Conservation (phyloP, 495 filamentous ascomycete species). For the Penicillium parvum region DNA sequence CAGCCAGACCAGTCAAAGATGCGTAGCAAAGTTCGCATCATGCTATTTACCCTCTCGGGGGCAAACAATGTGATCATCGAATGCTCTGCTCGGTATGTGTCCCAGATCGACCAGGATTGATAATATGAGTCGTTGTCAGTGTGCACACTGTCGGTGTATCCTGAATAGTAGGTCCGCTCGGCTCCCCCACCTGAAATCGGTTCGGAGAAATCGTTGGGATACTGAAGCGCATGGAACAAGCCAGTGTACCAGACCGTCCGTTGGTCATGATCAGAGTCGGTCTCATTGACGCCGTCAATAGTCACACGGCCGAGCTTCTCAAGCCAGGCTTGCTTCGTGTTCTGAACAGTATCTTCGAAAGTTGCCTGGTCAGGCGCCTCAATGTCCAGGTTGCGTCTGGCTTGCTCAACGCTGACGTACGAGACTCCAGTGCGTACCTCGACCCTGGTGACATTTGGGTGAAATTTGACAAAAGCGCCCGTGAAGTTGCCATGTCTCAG, state of each 20-base stretch:
- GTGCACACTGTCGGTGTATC: conserved; percentile 25
- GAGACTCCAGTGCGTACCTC: conserved; percentile 27
- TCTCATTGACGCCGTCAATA: conserved; percentile 21
- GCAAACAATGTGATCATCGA: conserved; percentile 22
- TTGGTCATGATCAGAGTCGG: conserved; percentile 18
- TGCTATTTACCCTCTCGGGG: conserved; percentile 24
- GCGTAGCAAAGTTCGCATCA: conserved; percentile 25
- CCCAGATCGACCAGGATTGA: conserved; percentile 31
- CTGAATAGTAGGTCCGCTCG: conserved; percentile 18
- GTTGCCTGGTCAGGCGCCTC: conserved; percentile 12
- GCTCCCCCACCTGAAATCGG: conserved; percentile 6
- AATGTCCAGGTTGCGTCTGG: conserved; percentile 21
- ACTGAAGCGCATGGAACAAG: conserved; percentile 24
- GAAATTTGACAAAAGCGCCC: conserved; percentile 24
- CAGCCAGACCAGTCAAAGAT: conserved; percentile 28
- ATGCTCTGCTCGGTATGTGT: conserved; percentile 27
- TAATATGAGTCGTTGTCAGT: conserved; percentile 23
- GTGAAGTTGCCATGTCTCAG: conserved; percentile 19
- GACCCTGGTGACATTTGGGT: conserved; percentile 5
- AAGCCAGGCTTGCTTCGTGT: conserved; percentile 22
- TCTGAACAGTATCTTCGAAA: conserved; percentile 16
- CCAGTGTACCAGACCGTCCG: conserved; percentile 24
- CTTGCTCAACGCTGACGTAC: conserved; percentile 25
- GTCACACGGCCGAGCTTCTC: conserved; percentile 23
- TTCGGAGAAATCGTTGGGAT: conserved; percentile 27